These are phyloP conservation scores for Cryptosporidium tyzzeri DNA, from an alignment of 169 alveolate genomes.

Conservation along the genomic window DNA sequence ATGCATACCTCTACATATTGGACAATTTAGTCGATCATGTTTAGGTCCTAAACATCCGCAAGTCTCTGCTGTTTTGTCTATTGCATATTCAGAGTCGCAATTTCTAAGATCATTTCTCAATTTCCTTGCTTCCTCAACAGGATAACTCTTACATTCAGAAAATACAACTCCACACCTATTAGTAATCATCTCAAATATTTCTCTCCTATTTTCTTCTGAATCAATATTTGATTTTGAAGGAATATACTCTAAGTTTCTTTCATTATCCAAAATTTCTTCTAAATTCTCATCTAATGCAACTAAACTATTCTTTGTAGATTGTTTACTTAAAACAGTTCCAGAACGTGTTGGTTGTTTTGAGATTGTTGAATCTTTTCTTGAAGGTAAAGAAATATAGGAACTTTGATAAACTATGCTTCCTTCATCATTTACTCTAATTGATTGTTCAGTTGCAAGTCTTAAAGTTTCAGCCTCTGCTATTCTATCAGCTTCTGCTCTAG, in stretches of 20 bases:
- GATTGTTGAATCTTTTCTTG: conserved; percentile 24
- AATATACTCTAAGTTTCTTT: conserved; percentile 7
- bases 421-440: conserved; percentile 72
- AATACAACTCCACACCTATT: conserved; percentile 63
- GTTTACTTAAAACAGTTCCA: conserved; percentile 6
- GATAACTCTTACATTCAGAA: conserved; percentile 36
- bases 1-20: conserved; percentile 72
- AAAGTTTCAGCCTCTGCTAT: conserved; percentile 73
- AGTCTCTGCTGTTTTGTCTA: conserved; percentile 52
- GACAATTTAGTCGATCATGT: conserved; percentile 64
- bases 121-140: conserved; percentile 17
- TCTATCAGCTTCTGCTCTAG: conserved; percentile 74
- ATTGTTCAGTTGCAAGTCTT: conserved; percentile 69
- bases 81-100: conserved; percentile 62
- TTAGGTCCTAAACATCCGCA: conserved; percentile 76
- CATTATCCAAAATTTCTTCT: not conserved
- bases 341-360: conserved; percentile 23
- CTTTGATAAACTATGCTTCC: conserved; percentile 51
- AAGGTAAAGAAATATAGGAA: conserved; percentile 6
- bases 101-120: not conserved
- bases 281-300: not conserved
- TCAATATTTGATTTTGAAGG: conserved; percentile 32
- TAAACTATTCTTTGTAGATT: conserved; percentile 25
- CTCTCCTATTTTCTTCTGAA: not conserved
- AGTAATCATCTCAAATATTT: conserved; percentile 35